Conservation (phyloP, 148 eudicot species). For the Gaultheria prostrata region DNA sequence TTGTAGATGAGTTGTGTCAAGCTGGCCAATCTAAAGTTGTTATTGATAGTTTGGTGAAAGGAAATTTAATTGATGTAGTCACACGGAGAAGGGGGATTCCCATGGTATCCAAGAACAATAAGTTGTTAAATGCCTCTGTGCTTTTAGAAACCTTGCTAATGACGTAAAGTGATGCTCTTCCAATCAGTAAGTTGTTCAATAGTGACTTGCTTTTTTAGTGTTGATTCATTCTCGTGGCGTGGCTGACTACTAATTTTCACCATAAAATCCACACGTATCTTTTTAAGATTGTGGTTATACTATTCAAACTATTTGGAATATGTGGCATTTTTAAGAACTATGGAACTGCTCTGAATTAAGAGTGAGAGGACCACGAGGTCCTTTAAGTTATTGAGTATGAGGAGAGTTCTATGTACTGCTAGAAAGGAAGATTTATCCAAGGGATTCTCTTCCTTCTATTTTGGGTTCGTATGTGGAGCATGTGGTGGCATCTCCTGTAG, state of each 20-base stretch:
- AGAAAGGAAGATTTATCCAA: no score
- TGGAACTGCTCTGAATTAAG: no score
- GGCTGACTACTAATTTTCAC: slow-evolving; percentile 1
- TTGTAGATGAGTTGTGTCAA: slow-evolving; percentile 33
- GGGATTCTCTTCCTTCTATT: no score
- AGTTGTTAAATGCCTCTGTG: slow-evolving; percentile 17
- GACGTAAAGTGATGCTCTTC: background rate
- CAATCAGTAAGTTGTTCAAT: background rate
- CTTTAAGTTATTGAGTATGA: no score
- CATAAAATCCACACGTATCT: background rate
- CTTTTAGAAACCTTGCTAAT: slow-evolving; percentile 34
- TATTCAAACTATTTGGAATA: no score
- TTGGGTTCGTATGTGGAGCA: no score
- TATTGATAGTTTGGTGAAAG: slow-evolving; percentile 44
- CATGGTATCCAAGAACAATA: slow-evolving; percentile 24
- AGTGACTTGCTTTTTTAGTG: background rate
- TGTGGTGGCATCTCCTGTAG: no score
- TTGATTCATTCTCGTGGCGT: background rate
- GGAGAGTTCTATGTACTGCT: no score
- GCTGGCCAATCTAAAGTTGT: slow-evolving; percentile 32
- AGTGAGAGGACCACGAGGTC: no score
- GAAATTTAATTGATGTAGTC: slow-evolving; percentile 39
- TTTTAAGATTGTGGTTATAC: no score
- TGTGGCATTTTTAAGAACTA: no score
- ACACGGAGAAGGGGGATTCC: slow-evolving; percentile 50